These are phyloP conservation scores for Xylaria scruposa DNA, from an alignment of 495 filamentous ascomycete genomes.

Conservation along the genomic window DNA sequence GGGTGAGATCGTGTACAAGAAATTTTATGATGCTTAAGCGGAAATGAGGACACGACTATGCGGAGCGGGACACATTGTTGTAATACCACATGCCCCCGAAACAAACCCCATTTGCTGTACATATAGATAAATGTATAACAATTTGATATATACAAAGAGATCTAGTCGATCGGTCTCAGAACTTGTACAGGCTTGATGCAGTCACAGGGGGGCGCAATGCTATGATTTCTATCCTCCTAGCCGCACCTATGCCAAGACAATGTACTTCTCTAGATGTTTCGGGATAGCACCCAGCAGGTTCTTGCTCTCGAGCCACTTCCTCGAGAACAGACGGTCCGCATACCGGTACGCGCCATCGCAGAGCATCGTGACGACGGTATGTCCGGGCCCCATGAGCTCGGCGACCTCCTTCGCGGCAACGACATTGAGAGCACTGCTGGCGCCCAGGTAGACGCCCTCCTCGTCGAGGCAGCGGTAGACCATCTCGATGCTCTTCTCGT, in stretches of 20 bases:
- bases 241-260: constrained; percentile 73
- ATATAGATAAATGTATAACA: constrained; percentile 29
- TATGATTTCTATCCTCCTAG: neutral
- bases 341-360: constrained; percentile 97
- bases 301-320: constrained; percentile 87
- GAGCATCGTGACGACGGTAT: constrained; percentile 91
- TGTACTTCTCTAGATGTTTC: constrained; percentile 85
- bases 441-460: constrained; percentile 95
- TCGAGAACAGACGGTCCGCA: constrained; percentile 89
- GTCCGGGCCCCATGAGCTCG: constrained; percentile 84
- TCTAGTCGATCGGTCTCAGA: neutral
- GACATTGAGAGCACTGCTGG: constrained; percentile 91
- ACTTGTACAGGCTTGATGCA: neutral
- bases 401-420: constrained; percentile 95
- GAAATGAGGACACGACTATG: neutral
- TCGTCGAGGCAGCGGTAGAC: constrained; percentile 97
- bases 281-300: constrained; percentile 83
- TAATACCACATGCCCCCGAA: constrained; percentile 20
- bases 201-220: neutral
- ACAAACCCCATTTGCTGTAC: constrained; percentile 24
- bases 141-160: constrained; percentile 34
- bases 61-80: constrained; percentile 8
- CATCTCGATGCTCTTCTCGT: constrained; percentile 97
- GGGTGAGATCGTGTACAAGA: constrained; percentile 34
- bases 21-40: constrained; percentile 30